Conservation (phyloP, 1,139 yeast genomes). For the Magnusiomyces paraingens region DNA sequence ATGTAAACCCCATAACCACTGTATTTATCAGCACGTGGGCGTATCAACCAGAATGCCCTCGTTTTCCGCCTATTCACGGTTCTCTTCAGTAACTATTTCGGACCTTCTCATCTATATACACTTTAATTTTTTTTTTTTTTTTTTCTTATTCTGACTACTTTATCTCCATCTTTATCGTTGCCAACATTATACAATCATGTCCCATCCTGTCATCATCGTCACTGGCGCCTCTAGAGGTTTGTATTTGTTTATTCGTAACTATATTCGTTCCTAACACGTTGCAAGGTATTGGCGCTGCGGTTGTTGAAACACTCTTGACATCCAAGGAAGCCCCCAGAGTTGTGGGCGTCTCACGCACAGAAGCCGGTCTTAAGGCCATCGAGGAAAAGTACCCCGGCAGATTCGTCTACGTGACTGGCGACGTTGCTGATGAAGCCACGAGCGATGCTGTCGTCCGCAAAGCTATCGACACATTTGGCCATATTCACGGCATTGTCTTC, state of each 20-base stretch:
- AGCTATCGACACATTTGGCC: conserved; percentile 51
- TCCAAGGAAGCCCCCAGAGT: conserved; percentile 38
- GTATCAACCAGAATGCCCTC: no score
- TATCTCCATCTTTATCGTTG: neutral
- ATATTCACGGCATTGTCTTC: conserved; percentile 62
- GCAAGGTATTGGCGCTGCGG: conserved; percentile 69
- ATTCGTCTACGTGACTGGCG: conserved; percentile 45
- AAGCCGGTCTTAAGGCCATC: conserved; percentile 41
- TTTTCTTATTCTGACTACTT: no score
- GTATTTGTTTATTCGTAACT: conserved; percentile 20
- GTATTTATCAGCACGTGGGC: no score
- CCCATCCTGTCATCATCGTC: conserved; percentile 40
- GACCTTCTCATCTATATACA: no score
- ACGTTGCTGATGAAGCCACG: conserved; percentile 45
- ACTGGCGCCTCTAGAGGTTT: conserved; percentile 61
- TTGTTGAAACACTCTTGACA: conserved; percentile 49
- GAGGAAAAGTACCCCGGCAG: conserved; percentile 15
- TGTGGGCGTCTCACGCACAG: conserved; percentile 69
- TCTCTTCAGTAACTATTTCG: no score
- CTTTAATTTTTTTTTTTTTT: no score
- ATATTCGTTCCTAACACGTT: neutral
- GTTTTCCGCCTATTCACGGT: no score
- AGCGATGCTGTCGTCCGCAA: conserved; percentile 39
- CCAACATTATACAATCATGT: conserved; percentile 1
- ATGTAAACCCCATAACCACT: no score